Evolutionary conservation across 78 protist species (phyloP).

Genomic region (Dictyostelium capitatum): DNA sequence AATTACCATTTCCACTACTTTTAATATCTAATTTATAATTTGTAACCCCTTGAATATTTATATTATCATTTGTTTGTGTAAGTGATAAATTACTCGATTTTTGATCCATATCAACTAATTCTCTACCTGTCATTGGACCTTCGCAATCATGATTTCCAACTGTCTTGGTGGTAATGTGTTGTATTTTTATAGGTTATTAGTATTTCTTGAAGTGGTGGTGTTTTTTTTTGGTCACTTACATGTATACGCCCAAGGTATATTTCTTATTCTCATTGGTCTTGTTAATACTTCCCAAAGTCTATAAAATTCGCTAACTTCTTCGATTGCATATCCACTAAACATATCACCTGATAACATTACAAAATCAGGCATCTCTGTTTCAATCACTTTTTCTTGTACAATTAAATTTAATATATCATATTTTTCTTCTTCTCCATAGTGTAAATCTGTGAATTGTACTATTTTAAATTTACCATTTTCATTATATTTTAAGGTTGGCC

Average conservation of each 20-base stretch:
- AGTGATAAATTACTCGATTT: neutral
- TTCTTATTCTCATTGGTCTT: slow-evolving; percentile 20
- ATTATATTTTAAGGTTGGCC: slow-evolving; percentile 32
- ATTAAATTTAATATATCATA: slow-evolving; percentile 3
- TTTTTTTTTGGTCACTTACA: no score
- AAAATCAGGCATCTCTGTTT: slow-evolving; percentile 47
- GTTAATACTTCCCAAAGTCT: slow-evolving; percentile 32
- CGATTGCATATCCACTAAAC: slow-evolving; percentile 36
- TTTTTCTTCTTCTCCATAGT: slow-evolving; percentile 12
- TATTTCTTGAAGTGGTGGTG: no score
- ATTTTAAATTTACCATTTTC: slow-evolving; percentile 47
- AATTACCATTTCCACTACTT: neutral
- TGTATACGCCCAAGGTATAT: slow-evolving; percentile 31
- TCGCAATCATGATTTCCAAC: slow-evolving; percentile 77
- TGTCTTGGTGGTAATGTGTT: no score
- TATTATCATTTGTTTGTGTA: neutral
- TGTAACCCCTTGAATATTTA: neutral
- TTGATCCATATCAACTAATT: slow-evolving; percentile 31
- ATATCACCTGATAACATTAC: slow-evolving; percentile 72
- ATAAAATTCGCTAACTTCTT: neutral
- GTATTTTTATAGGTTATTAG: no score
- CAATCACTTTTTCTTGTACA: slow-evolving; percentile 31
- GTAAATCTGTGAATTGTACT: slow-evolving; percentile 66
- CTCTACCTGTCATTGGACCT: neutral
- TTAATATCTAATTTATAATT: slow-evolving; percentile 22